These are phyloP conservation scores for Tarenaya hassleriana DNA, from an alignment of 345 rosid species.

Conservation along the genomic window DNA sequence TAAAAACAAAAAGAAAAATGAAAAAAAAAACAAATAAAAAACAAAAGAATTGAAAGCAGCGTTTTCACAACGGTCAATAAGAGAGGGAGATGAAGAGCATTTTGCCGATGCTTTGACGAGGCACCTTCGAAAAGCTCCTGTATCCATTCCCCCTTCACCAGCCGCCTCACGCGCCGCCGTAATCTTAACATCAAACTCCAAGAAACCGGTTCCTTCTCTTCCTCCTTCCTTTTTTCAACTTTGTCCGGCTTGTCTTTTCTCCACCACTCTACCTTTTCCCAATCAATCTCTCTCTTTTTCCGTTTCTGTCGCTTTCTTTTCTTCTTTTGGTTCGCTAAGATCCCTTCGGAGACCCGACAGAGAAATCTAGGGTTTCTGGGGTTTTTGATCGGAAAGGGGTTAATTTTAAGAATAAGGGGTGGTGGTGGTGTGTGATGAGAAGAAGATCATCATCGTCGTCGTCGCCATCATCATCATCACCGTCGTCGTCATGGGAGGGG, in stretches of 20 bases:
- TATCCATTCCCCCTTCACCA: no score
- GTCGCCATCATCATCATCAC: neutral
- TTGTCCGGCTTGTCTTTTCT: neutral
- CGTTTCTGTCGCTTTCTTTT: neutral
- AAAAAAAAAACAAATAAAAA: no score
- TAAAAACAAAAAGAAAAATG: no score
- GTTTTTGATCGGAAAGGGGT: neutral
- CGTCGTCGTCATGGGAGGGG: conserved; percentile 61
- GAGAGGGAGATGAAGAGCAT: no score
- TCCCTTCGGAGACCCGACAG: neutral
- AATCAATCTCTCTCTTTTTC: neutral
- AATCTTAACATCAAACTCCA: no score
- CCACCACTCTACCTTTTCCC: neutral
- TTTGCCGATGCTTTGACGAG: no score
- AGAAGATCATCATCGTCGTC: conserved; percentile 17
- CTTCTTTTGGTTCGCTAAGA: neutral
- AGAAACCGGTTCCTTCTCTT: no score
- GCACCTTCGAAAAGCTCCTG: no score
- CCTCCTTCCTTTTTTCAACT: no score
- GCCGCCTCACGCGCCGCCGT: no score
- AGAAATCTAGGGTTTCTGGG: conserved; percentile 5
- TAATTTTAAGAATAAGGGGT: conserved; percentile 31
- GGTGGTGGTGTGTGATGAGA: conserved; percentile 34
- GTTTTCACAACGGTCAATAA: no score
- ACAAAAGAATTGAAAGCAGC: no score